Conservation (phyloP, 495 filamentous ascomycete species). For the Lentithecium fluviatile region DNA sequence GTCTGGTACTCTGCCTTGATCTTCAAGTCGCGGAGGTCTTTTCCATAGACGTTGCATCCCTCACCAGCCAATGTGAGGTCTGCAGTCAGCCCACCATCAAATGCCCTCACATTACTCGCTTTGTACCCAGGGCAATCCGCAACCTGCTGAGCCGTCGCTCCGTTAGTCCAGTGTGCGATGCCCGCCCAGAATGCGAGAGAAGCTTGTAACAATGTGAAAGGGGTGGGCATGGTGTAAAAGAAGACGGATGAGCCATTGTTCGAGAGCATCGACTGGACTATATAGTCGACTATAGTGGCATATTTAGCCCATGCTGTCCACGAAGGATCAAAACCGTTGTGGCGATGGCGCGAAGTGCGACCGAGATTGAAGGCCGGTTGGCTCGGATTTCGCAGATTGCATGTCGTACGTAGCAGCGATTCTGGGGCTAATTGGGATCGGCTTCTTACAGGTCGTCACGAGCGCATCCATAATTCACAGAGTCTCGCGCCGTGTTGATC, state of each 20-base stretch:
- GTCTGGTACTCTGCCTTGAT: slow-evolving; percentile 32
- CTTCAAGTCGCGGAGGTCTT: slow-evolving; percentile 32
- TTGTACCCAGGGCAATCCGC: slow-evolving; percentile 24
- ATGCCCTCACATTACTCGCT: slow-evolving; percentile 22
- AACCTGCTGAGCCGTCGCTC: slow-evolving; percentile 2
- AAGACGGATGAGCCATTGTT: not conserved
- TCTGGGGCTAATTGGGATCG: too few species aligned
- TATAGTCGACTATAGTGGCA: slow-evolving; percentile 26
- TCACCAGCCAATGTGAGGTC: slow-evolving; percentile 31
- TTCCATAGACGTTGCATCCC: slow-evolving; percentile 33
- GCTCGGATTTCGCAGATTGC: too few species aligned
- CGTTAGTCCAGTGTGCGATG: slow-evolving; percentile 6
- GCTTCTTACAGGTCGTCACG: slow-evolving; percentile 29
- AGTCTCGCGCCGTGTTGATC: too few species aligned
- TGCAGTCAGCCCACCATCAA: slow-evolving; percentile 23
- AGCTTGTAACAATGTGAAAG: slow-evolving; percentile 17
- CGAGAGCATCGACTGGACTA: slow-evolving; percentile 26
- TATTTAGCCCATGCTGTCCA: slow-evolving; percentile 28
- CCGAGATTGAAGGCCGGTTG: too few species aligned
- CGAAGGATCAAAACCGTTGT: not conserved
- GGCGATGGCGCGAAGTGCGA: too few species aligned
- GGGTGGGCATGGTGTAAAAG: slow-evolving; percentile 17
- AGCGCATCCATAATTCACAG: slow-evolving; percentile 19
- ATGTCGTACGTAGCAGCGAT: too few species aligned
- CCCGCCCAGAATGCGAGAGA: slow-evolving; percentile 12